phyloP scores from a whole-genome alignment of 208 protist species.

The Leishmania amazonensis region DNA sequence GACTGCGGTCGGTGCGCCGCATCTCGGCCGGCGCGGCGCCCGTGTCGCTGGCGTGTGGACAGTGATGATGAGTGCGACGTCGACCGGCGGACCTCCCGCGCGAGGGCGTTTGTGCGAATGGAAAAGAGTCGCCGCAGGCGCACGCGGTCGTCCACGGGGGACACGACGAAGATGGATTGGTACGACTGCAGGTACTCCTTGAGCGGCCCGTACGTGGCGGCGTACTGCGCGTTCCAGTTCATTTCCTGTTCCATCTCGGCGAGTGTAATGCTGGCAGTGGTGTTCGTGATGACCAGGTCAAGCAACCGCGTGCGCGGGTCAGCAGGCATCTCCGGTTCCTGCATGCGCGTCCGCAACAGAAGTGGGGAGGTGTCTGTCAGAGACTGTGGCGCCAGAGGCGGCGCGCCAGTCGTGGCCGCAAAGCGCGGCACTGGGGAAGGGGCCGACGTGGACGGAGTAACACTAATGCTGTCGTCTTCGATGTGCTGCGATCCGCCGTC shows the following conservation, averaged over 20 bases:
- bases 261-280: conserved; percentile 46
- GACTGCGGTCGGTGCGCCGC: conserved; percentile 9
- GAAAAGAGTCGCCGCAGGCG: conserved; percentile 43
- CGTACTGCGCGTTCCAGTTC: conserved; percentile 50
- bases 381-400: neutral
- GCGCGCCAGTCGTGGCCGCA: neutral
- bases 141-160: conserved; percentile 67
- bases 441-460: neutral
- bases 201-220: conserved; percentile 50
- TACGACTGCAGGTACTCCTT: conserved; percentile 73
- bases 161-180: conserved; percentile 80
- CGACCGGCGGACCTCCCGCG: conserved; percentile 1
- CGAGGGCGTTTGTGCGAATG: conserved; percentile 13
- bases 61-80: conserved; percentile 6
- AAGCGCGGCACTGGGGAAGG: neutral
- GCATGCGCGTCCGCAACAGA: conserved; percentile 17
- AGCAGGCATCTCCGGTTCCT: conserved; percentile 21
- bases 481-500: neutral
- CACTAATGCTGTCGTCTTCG: neutral
- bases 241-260: conserved; percentile 46
- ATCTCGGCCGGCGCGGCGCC: neutral
- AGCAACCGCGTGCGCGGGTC: conserved; percentile 65
- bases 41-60: conserved; percentile 11
- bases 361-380: neutral
- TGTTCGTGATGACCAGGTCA: conserved; percentile 58